These are phyloP conservation scores for Oldenlandia corymbosa DNA, from an alignment of 257 asterid species.

Conservation along the genomic window DNA sequence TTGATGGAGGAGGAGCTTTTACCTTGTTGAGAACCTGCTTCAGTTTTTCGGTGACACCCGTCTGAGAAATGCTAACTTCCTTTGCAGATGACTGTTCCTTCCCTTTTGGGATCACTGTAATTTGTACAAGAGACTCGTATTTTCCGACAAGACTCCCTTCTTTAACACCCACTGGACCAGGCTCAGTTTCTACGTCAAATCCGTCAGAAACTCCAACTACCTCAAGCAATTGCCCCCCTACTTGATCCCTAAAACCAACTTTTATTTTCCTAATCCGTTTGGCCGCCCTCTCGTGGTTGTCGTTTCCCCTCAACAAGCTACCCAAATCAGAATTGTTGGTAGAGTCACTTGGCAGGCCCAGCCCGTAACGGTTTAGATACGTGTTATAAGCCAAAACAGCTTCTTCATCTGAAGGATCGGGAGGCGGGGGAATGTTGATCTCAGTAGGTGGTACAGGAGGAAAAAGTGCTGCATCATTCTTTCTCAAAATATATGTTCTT, in stretches of 20 bases:
- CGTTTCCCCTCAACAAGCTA: slow-evolving; percentile 27
- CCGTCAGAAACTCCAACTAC: slow-evolving; percentile 89
- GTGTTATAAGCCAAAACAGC: slow-evolving; percentile 89
- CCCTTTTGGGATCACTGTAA: slow-evolving; percentile 82
- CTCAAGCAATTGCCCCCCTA: slow-evolving; percentile 84
- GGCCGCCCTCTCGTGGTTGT: slow-evolving; percentile 50
- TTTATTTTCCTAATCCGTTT: slow-evolving; percentile 68
- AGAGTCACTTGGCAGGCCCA: slow-evolving; percentile 36
- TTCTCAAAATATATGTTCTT: slow-evolving; percentile 70
- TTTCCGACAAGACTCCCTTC: slow-evolving; percentile 99
- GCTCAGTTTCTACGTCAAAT: slow-evolving; percentile 91
- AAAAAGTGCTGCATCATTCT: slow-evolving; percentile 69
- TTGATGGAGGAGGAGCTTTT: slow-evolving; percentile 62
- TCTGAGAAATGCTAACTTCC: slow-evolving; percentile 39
- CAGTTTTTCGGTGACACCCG: slow-evolving; percentile 82
- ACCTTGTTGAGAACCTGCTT: slow-evolving; percentile 79
- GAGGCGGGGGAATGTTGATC: slow-evolving; percentile 69
- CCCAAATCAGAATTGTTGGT: slow-evolving; percentile 28
- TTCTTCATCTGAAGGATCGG: slow-evolving; percentile 88
- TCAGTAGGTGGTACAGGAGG: slow-evolving; percentile 58
- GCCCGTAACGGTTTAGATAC: slow-evolving; percentile 64
- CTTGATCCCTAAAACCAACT: slow-evolving; percentile 84
- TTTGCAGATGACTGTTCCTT: slow-evolving; percentile 48
- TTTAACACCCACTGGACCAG: slow-evolving; percentile 89
- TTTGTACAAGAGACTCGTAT: slow-evolving; percentile 87